Base-by-base conservation (phyloP, 1,284 basidiomycete genomes). In the Microbotryum scabiosae region DNA sequence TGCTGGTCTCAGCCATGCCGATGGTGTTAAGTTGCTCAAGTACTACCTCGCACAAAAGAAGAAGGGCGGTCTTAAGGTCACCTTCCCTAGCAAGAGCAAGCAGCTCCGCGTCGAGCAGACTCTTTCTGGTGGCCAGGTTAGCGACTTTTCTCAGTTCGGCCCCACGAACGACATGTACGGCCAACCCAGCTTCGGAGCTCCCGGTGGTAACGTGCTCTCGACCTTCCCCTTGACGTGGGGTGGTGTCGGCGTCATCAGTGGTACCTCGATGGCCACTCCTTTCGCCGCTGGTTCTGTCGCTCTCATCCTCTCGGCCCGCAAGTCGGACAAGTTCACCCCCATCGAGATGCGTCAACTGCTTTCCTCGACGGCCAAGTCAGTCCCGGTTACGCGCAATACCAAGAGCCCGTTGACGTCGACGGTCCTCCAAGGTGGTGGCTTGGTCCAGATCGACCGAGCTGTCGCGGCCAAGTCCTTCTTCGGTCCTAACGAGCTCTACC, bases 201-300 rank as follows among this genome's bases (percentile, higher is more conserved):
- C 84, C 1, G 85, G 84, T 9, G 64, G 70, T n/a, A 73, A 80
- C 63, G 84, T 85, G 57, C 75, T 84, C n/a, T 84, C 80, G n/a
- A 84, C 83, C 4, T 75, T 78, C 50, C 81, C 82, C 3, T 69
- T 78, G 47, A 75, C 74, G 36, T 70, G 78, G 5, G 81, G 81
- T 46, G 75, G 75, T 12, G 79, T 77, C 62, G 75, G 74, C 6
- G 74, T 80, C 50, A 66, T 74, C 41, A 82, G 78, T 21, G 82
- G 79, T 23, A 74, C 72, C 9, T 68, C 67, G 54, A 70, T 73
- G 70, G 66, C 73, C 0, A 67, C 71, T 5, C 67, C 66, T 1
- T 84, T 82, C 60, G 76, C 83, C 53, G 82, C 86, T 4, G 86
- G 85, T 10, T 78, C 80, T 46, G 78, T 82, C 20, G 86, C 85